Evolutionary conservation across 192 early-diverging fungal species (phyloP).

Genomic region (Spizellomyces punctatus): DNA sequence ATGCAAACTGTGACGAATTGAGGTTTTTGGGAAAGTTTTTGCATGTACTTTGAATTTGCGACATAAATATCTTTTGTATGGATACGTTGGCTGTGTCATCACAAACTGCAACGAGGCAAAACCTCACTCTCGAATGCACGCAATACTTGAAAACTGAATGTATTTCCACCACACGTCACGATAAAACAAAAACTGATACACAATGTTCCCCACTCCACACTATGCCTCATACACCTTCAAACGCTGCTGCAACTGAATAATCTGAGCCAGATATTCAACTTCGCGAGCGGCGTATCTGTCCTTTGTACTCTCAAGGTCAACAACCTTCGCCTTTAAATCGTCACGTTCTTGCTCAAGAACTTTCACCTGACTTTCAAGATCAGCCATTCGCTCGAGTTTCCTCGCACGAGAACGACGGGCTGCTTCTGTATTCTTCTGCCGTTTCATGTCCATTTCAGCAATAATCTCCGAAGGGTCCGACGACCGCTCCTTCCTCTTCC

Average conservation of each 20-base stretch:
- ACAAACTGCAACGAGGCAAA: no score
- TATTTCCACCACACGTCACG: no score
- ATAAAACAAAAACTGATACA: no score
- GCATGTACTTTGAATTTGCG: no score
- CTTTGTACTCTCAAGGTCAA: background rate
- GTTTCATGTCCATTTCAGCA: constrained; percentile 47
- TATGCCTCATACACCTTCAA: no score
- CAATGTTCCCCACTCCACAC: no score
- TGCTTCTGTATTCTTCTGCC: constrained; percentile 81
- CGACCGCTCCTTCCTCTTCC: constrained; percentile 50
- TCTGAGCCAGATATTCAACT: background rate
- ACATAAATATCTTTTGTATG: no score
- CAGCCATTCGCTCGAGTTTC: constrained; percentile 67
- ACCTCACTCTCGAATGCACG: no score
- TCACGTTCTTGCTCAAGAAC: constrained; percentile 66
- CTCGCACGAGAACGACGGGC: constrained; percentile 88
- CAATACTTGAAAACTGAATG: no score
- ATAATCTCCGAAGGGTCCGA: constrained; percentile 36
- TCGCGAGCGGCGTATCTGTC: background rate
- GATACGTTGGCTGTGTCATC: no score
- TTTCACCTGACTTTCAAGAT: constrained; percentile 78
- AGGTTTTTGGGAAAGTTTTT: no score
- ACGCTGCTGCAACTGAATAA: background rate
- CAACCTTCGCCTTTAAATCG: constrained; percentile 12
- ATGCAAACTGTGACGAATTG: no score